Percentiles rank a stretch among this genome's conserved stretches.
Conservation (phyloP, 768 basidiomycete genomes). For the Rubroboletus pulcherrimus region DNA sequence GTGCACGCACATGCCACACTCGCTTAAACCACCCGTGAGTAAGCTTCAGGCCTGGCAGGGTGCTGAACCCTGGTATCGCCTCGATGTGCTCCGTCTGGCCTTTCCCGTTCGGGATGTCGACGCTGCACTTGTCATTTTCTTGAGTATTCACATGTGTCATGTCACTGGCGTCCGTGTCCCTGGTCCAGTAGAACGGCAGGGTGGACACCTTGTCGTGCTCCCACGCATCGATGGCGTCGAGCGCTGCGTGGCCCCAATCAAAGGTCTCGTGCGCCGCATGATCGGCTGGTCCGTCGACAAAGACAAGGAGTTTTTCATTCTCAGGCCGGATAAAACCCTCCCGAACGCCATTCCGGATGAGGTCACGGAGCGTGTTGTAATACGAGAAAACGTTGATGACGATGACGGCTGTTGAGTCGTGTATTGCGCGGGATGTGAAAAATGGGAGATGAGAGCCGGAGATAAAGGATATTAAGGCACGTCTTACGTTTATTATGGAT, state of each 20-base stretch:
- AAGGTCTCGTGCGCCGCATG: constrained; percentile 50
- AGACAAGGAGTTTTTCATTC: constrained; percentile 60
- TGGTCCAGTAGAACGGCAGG: constrained; percentile 50
- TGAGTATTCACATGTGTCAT: constrained; percentile 17
- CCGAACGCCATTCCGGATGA: constrained; percentile 63
- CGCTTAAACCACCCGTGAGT: constrained; percentile 31
- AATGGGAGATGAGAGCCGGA: not conserved
- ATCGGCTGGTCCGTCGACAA: constrained; percentile 70
- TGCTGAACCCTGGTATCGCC: constrained; percentile 17
- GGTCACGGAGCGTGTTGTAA: constrained; percentile 76
- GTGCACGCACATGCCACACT: constrained; percentile 32
- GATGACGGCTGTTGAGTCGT: constrained; percentile 58
- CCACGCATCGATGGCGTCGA: constrained; percentile 67
- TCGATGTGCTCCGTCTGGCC: constrained; percentile 19
- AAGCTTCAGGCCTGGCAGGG: constrained; percentile 23
- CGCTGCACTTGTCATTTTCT: not conserved
- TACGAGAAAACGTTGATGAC: constrained; percentile 83
- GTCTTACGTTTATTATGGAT: constrained; percentile 78
- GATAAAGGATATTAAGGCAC: constrained; percentile 3
- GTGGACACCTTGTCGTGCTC: constrained; percentile 29
- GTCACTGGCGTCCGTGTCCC: constrained; percentile 34
- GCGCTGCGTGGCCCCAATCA: constrained; percentile 75
- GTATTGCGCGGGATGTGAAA: not conserved
- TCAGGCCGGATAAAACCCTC: constrained; percentile 70
- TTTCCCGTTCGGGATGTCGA: constrained; percentile 1